Evolutionary conservation across 108 stramenopile species (phyloP), one percentile per base, ranked within the genome.

Genomic region (Cyclotella choctawhatcheeana): DNA sequence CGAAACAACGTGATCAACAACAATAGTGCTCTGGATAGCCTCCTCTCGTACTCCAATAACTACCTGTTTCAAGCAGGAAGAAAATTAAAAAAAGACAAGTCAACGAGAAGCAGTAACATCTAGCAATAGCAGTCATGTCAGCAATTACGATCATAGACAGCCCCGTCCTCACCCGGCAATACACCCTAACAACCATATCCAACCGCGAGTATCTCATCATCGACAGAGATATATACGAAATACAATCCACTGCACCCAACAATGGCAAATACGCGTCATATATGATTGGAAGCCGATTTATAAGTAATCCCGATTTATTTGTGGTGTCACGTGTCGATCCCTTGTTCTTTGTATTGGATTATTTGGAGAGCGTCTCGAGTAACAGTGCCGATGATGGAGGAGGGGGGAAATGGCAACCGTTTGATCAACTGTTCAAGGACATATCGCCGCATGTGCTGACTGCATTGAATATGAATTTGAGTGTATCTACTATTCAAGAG

Each of bases 281-380:
- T 50, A 67, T 91, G 24, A 74, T 87, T 16, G 86, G 83, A 53
- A 82, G 84, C 2, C 79, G 82, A 7, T 58, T 91, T 17, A 61
- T 88, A 12, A 81, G 83, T 34, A 81, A 91, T 68, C 81, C 83
- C 10, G 34, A 56, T 35, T 16, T 91, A 58, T 74, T 85, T 53
- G 64, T 91, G 20, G 51, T 76, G 18, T 88, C 83, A 16, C 61
- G 75, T 13, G 73, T 91, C 17, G 90, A 91, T 76, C 90, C 90
- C 6, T 61, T 91, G 16, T 91, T 80, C 62, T 86, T 87, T 69
- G 74, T 76, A 1, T 40, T 91, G 26, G 27, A 52, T 8, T 62
- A 60, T 35, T 70, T 83, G 27, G 51, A 67, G 32, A 54, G 80
- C 27, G 29, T 0, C 56, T 33, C 29, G 8, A 2, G 1, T 30